These are phyloP conservation scores for Phoma sp. DNA, from an alignment of 2,329 filamentous ascomycete species.

Conservation along the genomic window DNA sequence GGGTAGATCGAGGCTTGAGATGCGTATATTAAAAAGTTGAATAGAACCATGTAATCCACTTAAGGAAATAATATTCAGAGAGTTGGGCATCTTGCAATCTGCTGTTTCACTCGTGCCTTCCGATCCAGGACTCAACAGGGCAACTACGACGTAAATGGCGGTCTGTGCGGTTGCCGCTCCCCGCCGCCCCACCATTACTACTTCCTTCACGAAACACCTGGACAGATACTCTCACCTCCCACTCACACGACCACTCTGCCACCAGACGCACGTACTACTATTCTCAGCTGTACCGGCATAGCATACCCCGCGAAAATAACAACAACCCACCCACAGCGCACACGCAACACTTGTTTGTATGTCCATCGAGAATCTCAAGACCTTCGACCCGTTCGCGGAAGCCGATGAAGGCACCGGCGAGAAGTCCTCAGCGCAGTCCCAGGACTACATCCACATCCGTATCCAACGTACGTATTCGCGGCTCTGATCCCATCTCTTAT, in stretches of 20 bases:
- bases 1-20: too few species aligned
- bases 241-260: slow-evolving; percentile 21
- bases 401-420: slow-evolving; percentile 99
- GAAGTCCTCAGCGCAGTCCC: slow-evolving; percentile 80
- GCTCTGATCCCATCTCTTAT: not conserved
- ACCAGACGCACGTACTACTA: slow-evolving; percentile 9
- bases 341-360: slow-evolving; percentile 39
- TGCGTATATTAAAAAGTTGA: not conserved
- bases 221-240: slow-evolving; percentile 16
- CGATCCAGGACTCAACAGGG: not conserved
- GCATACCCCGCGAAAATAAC: slow-evolving; percentile 13
- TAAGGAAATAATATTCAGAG: not conserved
- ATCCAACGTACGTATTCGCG: slow-evolving; percentile 79
- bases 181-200: slow-evolving; percentile 24
- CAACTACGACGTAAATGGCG: slow-evolving; percentile 6
- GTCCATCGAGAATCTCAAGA: slow-evolving; percentile 56
- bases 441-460: slow-evolving; percentile 99
- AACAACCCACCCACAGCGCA: slow-evolving; percentile 33
- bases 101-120: slow-evolving; percentile 11
- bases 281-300: slow-evolving; percentile 13
- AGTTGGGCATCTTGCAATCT: not conserved
- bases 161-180: not conserved
- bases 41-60: slow-evolving; percentile 9
- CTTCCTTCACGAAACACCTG: slow-evolving; percentile 23
- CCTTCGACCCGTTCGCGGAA: slow-evolving; percentile 97